phyloP scores from a whole-genome alignment of 192 early-diverging fungal species.

The Pecoramyces ruminantium region DNA sequence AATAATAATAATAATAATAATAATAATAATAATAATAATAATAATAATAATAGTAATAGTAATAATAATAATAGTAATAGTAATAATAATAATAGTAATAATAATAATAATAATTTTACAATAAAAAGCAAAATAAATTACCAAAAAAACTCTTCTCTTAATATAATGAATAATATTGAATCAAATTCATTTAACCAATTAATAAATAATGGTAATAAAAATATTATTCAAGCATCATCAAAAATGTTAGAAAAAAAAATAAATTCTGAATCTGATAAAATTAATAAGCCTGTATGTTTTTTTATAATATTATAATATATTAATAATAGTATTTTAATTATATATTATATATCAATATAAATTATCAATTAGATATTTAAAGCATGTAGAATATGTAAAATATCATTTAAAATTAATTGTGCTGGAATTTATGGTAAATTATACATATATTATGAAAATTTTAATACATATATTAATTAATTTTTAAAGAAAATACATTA shows the following conservation, averaged over 20 bases:
- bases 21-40: neutral
- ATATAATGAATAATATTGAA: neutral
- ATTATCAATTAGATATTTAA: neutral
- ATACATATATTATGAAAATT: too few relatives aligned
- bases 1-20: too few relatives aligned
- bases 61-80: neutral
- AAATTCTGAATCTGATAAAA: too few relatives aligned
- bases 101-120: neutral
- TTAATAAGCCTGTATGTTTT: too few relatives aligned
- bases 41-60: neutral
- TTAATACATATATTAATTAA: too few relatives aligned
- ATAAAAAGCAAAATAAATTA: neutral
- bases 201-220: too few relatives aligned
- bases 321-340: too few relatives aligned
- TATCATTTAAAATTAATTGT: neutral
- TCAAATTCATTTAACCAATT: neutral
- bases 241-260: too few relatives aligned
- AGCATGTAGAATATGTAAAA: neutral
- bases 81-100: neutral
- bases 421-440: neutral
- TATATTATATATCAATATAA: too few relatives aligned
- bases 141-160: neutral
- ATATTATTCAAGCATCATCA: too few relatives aligned
- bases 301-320: too few relatives aligned
- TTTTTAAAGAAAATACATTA: slow-evolving; percentile 15